Evolutionary conservation across 371 early-diverging fungal genomes (phyloP).

Genomic region (Mucor racemosus): DNA sequence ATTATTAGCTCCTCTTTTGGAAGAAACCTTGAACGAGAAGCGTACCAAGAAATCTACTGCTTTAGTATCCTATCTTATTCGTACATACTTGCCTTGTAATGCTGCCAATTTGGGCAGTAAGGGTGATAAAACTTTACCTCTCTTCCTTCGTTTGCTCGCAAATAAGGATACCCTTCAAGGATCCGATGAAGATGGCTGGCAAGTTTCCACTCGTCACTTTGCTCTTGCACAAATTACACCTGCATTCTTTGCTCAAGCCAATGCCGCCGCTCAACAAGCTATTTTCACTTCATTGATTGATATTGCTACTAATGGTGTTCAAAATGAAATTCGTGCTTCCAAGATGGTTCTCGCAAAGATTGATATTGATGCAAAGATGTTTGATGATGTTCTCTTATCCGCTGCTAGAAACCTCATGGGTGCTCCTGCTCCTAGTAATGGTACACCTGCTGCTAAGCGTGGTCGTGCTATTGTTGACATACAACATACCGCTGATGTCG

Average conservation of each 20-base stretch:
- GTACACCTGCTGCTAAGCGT: conserved; percentile 35
- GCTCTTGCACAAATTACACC: conserved; percentile 64
- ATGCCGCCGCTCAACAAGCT: conserved; percentile 48
- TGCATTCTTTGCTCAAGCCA: conserved; percentile 58
- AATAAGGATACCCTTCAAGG: conserved; percentile 41
- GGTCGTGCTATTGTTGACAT: conserved; percentile 34
- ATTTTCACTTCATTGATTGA: conserved; percentile 69
- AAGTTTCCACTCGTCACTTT: conserved; percentile 58
- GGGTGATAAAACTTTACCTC: conserved; percentile 52
- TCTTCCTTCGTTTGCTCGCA: conserved; percentile 54
- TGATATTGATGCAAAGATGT: conserved; percentile 56
- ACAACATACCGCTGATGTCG: conserved; percentile 26
- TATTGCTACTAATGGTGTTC: conserved; percentile 66
- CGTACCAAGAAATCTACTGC: conserved; percentile 40
- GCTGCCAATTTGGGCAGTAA: conserved; percentile 55
- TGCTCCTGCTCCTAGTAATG: conserved; percentile 1
- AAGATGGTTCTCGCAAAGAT: conserved; percentile 64
- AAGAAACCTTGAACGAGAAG: conserved; percentile 35
- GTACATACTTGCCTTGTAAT: conserved; percentile 65
- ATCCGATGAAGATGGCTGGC: conserved; percentile 60
- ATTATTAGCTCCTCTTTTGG: conserved; percentile 69
- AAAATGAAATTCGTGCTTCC: conserved; percentile 61
- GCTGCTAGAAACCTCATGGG: conserved; percentile 35
- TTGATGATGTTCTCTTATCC: conserved; percentile 30
- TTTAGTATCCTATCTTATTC: conserved; percentile 59